Evolutionary conservation across 2,329 filamentous ascomycete genomes (phyloP), one percentile per base, ranked within the genome.

Genomic region (Cytospora piceae): DNA sequence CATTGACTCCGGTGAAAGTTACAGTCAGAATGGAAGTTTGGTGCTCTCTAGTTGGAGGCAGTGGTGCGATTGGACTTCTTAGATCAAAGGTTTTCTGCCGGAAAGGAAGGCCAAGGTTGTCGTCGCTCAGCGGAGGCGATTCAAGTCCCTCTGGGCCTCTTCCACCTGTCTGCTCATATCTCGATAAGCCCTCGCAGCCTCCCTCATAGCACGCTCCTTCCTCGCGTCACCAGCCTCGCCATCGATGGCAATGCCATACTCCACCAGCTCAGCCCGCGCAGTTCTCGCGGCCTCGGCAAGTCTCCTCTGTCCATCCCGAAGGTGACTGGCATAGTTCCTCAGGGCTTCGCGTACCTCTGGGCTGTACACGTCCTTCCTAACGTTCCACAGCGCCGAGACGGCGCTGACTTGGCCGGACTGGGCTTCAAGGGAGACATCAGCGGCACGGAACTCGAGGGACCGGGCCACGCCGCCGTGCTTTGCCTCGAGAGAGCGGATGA

Each of bases 381-480:
- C 74, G 0, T 72, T 74, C 52, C 74, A 73, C 17, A 80, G 72
- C 9, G 78, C 72, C 4, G 74, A 69, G 22, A 73, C 72, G 0
- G 78, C 77, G 7, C 82, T 78, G 15, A 75, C 70, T 32, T 80
- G 77, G 53, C 79, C 77, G 20, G 74, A 72, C 63, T 79, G 78
- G 1, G 84, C 82, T 4, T 76, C 73, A 1, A 85, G 75, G 0
- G 78, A 74, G 1, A 81, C 76, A 39, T 81, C 77, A 2, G 77
- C 72, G 31, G 84, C 83, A 51, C 79, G 79, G n/a, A 86, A 79
- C 70, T 83, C 82, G 2, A 86, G 76, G 17, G 77, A 81, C 5
- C 82, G 78, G 1, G 84, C 82, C 5, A 84, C 75, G 24, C 80
- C 76, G 34, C 82, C 82, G 72, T 87, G 84, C 69, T 87, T 87